phyloP scores from a whole-genome alignment of 1,284 basidiomycete genomes.

The Cutaneotrichosporon sp. region DNA sequence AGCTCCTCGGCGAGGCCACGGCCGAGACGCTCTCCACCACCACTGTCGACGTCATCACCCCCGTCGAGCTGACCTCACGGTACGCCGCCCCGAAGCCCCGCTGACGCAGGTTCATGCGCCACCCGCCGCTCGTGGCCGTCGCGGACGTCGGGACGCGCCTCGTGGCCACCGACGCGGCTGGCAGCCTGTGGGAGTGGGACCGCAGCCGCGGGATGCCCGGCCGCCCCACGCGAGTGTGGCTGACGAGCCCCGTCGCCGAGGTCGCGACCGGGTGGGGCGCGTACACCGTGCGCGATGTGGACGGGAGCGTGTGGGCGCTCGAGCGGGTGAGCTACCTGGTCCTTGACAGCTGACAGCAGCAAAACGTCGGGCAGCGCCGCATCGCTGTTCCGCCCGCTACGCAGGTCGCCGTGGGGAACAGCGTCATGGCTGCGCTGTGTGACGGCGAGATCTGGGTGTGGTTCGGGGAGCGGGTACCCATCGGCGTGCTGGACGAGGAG shows the following conservation, averaged over 20 bases:
- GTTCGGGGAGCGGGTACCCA: not conserved
- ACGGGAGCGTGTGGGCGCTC: not conserved
- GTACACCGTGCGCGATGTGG: not conserved
- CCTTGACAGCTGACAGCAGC: conserved; percentile 1
- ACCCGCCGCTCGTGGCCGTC: not conserved
- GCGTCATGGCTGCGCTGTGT: not conserved
- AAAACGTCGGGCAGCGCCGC: not conserved
- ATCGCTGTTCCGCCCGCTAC: not conserved
- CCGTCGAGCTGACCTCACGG: not conserved
- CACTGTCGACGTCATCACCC: not conserved
- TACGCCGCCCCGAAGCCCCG: not conserved
- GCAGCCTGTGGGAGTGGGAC: conserved; percentile 4
- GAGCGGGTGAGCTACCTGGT: not conserved
- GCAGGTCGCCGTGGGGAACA: not conserved
- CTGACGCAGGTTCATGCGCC: conserved; percentile 6
- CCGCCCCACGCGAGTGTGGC: not conserved
- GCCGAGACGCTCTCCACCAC: not conserved
- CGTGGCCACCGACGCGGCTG: not conserved
- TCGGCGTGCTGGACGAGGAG: not conserved
- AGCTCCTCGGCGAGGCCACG: not conserved
- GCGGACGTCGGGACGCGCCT: not conserved
- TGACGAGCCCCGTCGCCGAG: not conserved
- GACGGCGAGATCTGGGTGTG: conserved; percentile 3
- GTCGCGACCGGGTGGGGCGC: not conserved
- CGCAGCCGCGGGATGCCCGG: not conserved